Conservation (phyloP, 2,329 filamentous ascomycete species). For the Arthroderma sp. region DNA sequence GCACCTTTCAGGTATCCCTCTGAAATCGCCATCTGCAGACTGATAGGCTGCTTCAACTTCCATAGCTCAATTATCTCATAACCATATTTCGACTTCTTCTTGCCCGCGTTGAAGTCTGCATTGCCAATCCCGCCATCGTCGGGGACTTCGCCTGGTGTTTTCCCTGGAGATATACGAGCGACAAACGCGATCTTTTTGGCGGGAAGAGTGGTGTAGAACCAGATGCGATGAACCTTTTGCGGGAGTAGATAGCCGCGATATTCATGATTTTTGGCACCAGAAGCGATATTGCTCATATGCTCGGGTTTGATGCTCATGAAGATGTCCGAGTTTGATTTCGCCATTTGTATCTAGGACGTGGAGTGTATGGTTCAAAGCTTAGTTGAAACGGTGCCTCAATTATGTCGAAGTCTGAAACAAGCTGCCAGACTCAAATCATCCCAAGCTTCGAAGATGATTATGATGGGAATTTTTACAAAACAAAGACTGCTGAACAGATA, state of each 20-base stretch:
- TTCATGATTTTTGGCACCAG: conserved; percentile 42
- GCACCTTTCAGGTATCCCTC: conserved; percentile 41
- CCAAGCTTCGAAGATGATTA: no score
- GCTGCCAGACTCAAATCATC: no score
- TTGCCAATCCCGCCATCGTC: conserved; percentile 38
- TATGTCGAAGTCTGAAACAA: no score
- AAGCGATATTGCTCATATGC: conserved; percentile 28
- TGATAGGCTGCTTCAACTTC: conserved; percentile 47
- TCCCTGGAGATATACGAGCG: conserved; percentile 39
- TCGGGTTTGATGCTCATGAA: conserved; percentile 8
- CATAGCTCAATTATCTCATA: conserved; percentile 47
- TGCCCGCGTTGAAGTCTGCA: conserved; percentile 37
- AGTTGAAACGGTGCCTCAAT: no score
- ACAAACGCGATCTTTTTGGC: conserved; percentile 44
- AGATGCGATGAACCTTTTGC: conserved; percentile 44
- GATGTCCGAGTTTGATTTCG: conserved; percentile 2
- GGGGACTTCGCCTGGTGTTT: conserved; percentile 36
- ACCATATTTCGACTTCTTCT: conserved; percentile 31
- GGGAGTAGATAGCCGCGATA: conserved; percentile 46
- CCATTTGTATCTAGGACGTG: background rate
- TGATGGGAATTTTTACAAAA: no score
- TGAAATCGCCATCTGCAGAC: conserved; percentile 38
- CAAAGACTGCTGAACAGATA: no score
- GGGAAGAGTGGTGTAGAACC: conserved; percentile 44
- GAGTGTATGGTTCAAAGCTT: no score